Evolutionary conservation across 148 eudicot species (phyloP).

Genomic region (Camellia granthamiana): DNA sequence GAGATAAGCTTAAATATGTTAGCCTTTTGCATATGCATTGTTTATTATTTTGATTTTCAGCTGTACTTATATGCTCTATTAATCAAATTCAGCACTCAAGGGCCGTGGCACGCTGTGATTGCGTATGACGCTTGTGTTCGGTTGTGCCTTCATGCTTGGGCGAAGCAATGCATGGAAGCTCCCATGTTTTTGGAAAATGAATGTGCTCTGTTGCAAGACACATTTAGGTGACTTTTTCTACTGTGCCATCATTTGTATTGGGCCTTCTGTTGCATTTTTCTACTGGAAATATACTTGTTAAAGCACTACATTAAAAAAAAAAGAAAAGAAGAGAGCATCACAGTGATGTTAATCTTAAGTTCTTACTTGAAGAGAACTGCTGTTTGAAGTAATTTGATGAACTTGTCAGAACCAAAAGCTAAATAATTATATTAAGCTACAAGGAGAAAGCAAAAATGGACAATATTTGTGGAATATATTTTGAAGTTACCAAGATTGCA

Average conservation of each 20-base stretch:
- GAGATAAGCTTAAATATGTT: neutral
- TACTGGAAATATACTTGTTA: neutral
- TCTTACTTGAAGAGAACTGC: neutral
- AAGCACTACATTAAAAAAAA: neutral
- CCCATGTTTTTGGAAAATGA: conserved; percentile 89
- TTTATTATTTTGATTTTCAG: neutral
- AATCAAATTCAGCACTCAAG: conserved; percentile 63
- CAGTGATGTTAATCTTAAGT: neutral
- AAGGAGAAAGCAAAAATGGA: neutral
- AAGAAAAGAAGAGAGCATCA: neutral
- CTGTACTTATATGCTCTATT: neutral
- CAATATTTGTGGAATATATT: neutral
- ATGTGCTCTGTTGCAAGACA: conserved; percentile 65
- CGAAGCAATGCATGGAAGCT: conserved; percentile 89
- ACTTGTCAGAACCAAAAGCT: neutral
- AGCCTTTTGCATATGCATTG: neutral
- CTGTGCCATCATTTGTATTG: neutral
- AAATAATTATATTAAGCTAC: neutral
- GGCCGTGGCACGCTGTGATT: conserved; percentile 82
- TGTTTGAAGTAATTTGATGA: neutral
- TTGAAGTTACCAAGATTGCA: neutral
- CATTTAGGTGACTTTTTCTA: conserved; percentile 67
- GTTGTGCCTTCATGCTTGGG: conserved; percentile 98
- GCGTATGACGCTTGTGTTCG: conserved; percentile 97
- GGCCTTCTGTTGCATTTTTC: neutral